Conservation (phyloP, 2,329 filamentous ascomycete species). For the Fusarium anguioides region DNA sequence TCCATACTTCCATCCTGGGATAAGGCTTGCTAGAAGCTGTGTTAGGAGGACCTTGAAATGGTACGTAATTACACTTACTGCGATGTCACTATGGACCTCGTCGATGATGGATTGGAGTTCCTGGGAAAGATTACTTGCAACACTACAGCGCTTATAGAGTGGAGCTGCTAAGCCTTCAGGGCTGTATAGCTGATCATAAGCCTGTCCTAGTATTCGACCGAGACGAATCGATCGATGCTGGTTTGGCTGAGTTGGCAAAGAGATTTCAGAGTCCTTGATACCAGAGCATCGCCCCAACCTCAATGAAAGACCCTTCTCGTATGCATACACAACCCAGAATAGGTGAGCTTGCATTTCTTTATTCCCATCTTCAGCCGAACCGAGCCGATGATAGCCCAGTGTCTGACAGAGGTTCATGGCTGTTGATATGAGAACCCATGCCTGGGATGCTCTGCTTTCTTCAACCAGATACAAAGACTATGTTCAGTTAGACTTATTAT, state of each 20-base stretch:
- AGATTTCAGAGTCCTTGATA: constrained; percentile 50
- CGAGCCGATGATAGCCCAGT: constrained; percentile 47
- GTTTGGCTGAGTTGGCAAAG: constrained; percentile 25
- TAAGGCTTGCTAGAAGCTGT: constrained; percentile 2
- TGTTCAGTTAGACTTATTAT: fast-evolving
- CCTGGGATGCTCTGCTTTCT: constrained; percentile 45
- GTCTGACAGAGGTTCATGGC: constrained; percentile 50
- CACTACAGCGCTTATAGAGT: background rate
- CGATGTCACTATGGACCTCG: constrained; percentile 14
- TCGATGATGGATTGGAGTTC: constrained; percentile 25
- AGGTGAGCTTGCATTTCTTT: constrained; percentile 12
- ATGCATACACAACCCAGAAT: constrained; percentile 52
- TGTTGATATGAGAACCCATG: constrained; percentile 53
- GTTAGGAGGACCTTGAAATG: background rate
- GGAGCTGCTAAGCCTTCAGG: constrained; percentile 9
- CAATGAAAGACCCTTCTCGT: constrained; percentile 53
- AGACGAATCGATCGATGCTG: constrained; percentile 34
- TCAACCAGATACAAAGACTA: constrained; percentile 51
- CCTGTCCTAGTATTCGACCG: constrained; percentile 46
- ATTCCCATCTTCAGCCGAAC: background rate
- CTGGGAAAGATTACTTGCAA: background rate
- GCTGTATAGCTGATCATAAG: constrained; percentile 51
- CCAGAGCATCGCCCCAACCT: constrained; percentile 50
- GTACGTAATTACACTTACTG: background rate
- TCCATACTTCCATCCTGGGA: background rate